A percentile compares a stretch with the other conserved stretches of the same genome.
Evolutionary conservation across 176 grass and related monocot genomes (phyloP).

Genomic region (sorghum (Sorghum bicolor)): DNA sequence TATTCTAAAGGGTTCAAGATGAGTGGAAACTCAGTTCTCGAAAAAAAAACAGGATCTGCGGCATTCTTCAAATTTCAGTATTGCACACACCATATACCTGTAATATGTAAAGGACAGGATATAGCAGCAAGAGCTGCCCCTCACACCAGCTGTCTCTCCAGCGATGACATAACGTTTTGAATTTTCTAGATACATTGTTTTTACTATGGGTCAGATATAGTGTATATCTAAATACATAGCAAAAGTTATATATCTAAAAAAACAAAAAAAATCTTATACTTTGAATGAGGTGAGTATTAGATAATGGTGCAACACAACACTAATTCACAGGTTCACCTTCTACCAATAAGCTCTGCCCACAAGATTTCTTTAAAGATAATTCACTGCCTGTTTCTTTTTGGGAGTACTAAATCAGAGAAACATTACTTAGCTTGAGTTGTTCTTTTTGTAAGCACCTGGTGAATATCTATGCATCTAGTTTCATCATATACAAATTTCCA

Average conservation of each 20-base stretch:
- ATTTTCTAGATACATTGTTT: constrained; percentile 50
- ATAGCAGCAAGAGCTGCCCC: constrained; percentile 68
- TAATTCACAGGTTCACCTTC: neutral
- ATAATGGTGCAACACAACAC: neutral
- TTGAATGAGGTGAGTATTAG: neutral
- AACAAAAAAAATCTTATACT: too few species aligned
- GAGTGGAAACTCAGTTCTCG: neutral
- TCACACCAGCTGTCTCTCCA: constrained; percentile 82
- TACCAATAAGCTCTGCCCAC: neutral
- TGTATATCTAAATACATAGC: too few species aligned
- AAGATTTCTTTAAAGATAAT: too few species aligned
- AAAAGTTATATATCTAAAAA: too few species aligned
- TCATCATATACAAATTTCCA: too few species aligned
- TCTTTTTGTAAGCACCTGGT: too few species aligned
- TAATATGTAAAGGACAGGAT: constrained; percentile 65
- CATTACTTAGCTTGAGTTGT: too few species aligned
- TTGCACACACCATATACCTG: constrained; percentile 37
- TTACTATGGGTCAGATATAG: neutral
- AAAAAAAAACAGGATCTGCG: neutral
- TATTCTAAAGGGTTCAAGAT: neutral
- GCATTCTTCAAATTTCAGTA: neutral
- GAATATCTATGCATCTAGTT: too few species aligned
- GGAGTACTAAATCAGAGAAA: too few species aligned
- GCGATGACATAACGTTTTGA: constrained; percentile 22
- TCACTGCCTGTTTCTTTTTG: too few species aligned